Evolutionary conservation across 306 rosid species (phyloP).

Genomic region (Cucumis hystrix): DNA sequence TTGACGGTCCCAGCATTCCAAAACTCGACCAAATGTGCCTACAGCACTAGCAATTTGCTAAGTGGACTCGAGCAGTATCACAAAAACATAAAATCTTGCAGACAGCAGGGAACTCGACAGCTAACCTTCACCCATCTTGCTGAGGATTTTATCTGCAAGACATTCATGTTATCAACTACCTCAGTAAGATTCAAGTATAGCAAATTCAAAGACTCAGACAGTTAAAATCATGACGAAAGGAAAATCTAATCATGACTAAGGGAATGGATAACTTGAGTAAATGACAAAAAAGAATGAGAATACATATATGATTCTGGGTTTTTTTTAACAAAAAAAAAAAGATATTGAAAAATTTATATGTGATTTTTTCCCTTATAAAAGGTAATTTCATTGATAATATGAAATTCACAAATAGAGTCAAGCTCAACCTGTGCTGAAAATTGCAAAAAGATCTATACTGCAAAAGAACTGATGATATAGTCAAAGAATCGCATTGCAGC

Average conservation of each 20-base stretch:
- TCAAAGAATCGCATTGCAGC: neutral
- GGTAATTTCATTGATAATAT: neutral
- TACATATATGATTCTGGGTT: neutral
- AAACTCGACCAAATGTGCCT: conserved; percentile 99
- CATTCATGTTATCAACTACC: neutral
- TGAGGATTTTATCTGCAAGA: conserved; percentile 75
- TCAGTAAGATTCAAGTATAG: neutral
- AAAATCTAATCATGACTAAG: neutral
- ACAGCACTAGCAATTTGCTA: conserved; percentile 97
- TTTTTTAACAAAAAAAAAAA: neutral
- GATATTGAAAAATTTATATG: neutral
- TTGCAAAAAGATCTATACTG: neutral
- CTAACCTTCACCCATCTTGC: conserved; percentile 99
- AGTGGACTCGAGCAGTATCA: conserved; percentile 71
- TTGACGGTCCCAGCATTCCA: conserved; percentile 99
- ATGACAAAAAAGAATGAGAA: neutral
- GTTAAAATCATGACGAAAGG: neutral
- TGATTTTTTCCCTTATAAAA: neutral
- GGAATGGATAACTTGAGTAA: neutral
- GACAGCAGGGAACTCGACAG: conserved; percentile 74
- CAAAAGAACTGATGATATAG: neutral
- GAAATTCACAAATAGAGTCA: neutral
- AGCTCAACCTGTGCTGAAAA: neutral
- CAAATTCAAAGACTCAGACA: neutral
- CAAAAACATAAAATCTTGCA: conserved; percentile 65